A percentile compares a stretch with the other conserved stretches of the same genome.
phyloP scores from a whole-genome alignment of 306 rosid species.

The Parietaria judaica region DNA sequence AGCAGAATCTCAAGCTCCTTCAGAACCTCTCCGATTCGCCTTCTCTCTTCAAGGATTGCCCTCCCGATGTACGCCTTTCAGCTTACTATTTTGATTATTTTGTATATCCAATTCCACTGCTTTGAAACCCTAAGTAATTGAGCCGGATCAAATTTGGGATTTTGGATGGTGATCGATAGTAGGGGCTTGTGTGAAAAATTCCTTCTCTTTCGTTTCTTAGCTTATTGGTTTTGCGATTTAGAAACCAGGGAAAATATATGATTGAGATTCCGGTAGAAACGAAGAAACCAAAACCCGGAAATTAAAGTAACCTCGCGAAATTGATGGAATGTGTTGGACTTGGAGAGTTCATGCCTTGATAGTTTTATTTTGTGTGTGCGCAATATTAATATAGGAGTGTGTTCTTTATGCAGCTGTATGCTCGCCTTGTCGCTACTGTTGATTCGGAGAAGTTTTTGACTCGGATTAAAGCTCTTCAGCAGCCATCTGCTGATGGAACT shows the following conservation, averaged over 20 bases:
- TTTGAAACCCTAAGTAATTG: not conserved
- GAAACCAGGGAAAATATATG: too few species aligned
- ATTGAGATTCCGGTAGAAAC: too few species aligned
- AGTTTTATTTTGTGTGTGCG: not conserved
- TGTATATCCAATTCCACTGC: not conserved
- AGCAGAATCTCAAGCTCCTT: conserved; percentile 65
- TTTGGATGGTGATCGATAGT: too few species aligned
- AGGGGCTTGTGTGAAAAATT: too few species aligned
- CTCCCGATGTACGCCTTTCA: conserved; percentile 56
- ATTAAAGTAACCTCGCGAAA: too few species aligned
- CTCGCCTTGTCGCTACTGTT: conserved; percentile 55
- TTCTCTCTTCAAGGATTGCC: conserved; percentile 50
- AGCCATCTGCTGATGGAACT: conserved; percentile 31
- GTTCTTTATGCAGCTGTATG: conserved; percentile 43
- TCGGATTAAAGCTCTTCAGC: conserved; percentile 49
- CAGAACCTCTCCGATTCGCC: conserved; percentile 61
- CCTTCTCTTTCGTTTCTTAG: too few species aligned
- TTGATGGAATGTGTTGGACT: not conserved
- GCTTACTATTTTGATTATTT: not conserved
- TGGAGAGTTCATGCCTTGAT: not conserved
- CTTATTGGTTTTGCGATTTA: too few species aligned
- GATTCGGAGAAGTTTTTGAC: conserved; percentile 63
- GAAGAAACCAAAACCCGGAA: too few species aligned
- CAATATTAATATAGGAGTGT: not conserved
- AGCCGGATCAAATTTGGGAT: too few species aligned